A percentile compares a stretch with the other conserved stretches of the same genome.
phyloP scores from a whole-genome alignment of 169 alveolate genomes.

The Babesia divergens region DNA sequence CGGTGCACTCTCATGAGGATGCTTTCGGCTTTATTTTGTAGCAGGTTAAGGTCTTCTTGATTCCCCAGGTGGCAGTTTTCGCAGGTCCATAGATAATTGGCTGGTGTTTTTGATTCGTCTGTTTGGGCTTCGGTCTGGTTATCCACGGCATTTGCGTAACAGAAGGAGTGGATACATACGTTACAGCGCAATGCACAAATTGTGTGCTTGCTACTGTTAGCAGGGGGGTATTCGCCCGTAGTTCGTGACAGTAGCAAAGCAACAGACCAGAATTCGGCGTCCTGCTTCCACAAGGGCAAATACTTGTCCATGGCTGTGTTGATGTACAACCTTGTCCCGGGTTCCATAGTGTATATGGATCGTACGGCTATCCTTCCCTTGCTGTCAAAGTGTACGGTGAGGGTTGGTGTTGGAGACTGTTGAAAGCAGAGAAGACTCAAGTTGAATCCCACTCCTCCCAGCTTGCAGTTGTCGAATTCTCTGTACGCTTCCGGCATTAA shows the following conservation, averaged over 20 bases:
- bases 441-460: conserved; percentile 78
- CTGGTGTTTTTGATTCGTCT: background rate
- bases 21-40: conserved; percentile 65
- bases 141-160: background rate
- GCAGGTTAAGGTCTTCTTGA: conserved; percentile 32
- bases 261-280: conserved; percentile 60
- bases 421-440: conserved; percentile 66
- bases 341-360: conserved; percentile 77
- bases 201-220: background rate
- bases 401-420: conserved; percentile 84
- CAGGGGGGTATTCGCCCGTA: background rate
- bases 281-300: conserved; percentile 75
- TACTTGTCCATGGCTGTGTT: conserved; percentile 77
- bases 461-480: conserved; percentile 56
- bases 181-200: conserved; percentile 32
- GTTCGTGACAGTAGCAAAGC: conserved; percentile 1
- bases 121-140: background rate
- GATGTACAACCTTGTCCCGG: conserved; percentile 77
- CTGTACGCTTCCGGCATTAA: conserved; percentile 69
- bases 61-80: background rate
- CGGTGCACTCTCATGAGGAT: conserved; percentile 66
- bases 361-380: conserved; percentile 77
- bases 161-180: conserved; percentile 18
- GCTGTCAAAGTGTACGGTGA: conserved; percentile 71
- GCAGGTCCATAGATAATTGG: conserved; percentile 35